A percentile compares a stretch with the other conserved stretches of the same genome.
Evolutionary conservation across 2,329 filamentous ascomycete species (phyloP).

Genomic region (Hansfordia pulvinata): DNA sequence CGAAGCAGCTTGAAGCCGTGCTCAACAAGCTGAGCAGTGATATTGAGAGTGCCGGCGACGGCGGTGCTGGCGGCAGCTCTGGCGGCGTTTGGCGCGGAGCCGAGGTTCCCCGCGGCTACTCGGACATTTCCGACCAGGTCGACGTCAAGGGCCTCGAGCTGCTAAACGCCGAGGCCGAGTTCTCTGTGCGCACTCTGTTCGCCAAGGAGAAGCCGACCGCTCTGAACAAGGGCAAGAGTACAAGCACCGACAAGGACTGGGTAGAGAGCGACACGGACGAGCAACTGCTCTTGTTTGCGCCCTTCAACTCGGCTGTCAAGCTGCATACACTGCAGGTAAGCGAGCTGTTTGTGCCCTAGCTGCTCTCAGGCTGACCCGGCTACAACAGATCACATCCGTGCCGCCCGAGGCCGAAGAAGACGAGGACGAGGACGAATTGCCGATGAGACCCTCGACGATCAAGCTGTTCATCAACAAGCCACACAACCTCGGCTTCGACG

Average conservation of each 20-base stretch:
- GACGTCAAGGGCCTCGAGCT: conserved; percentile 73
- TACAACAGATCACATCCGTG: conserved; percentile 62
- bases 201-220: conserved; percentile 43
- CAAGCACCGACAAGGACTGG: conserved; percentile 77
- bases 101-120: conserved; percentile 64
- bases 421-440: conserved; percentile 57
- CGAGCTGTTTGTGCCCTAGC: conserved; percentile 1
- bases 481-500: conserved; percentile 87
- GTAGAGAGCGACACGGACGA: conserved; percentile 95
- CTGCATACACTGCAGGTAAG: conserved; percentile 65
- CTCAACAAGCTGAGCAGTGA: conserved; percentile 60
- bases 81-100: conserved; percentile 57
- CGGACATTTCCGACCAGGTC: conserved; percentile 69
- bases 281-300: conserved; percentile 85
- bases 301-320: conserved; percentile 80
- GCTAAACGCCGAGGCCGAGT: conserved; percentile 70
- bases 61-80: conserved; percentile 25
- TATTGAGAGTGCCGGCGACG: conserved; percentile 40
- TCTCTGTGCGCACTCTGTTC: conserved; percentile 61
- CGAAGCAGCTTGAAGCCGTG: conserved; percentile 52
- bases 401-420: conserved; percentile 35
- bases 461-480: conserved; percentile 80
- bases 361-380: neutral
- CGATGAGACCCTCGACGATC: conserved; percentile 70
- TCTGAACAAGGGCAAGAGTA: conserved; percentile 84